phyloP scores from a whole-genome alignment of 2,329 filamentous ascomycete species.

The Cladosporium cucumerinum region DNA sequence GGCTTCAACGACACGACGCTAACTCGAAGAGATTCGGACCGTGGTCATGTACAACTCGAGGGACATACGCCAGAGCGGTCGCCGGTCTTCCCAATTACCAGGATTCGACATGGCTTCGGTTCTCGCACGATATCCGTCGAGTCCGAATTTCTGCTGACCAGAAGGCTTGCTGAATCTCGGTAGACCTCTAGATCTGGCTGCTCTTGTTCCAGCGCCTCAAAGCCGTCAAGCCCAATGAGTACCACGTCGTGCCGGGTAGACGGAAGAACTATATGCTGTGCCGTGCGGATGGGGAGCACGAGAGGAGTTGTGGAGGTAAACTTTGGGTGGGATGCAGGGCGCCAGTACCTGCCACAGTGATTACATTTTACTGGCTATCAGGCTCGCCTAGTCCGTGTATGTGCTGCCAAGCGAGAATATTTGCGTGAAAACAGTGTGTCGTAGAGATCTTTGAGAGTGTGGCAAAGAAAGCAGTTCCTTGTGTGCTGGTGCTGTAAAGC shows the following conservation, averaged over 20 bases:
- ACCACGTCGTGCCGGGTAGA: neutral
- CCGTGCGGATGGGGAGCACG: neutral
- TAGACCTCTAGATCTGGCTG: neutral
- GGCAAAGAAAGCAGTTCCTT: neutral
- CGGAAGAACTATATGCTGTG: conserved; percentile 1
- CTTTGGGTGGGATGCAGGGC: conserved; percentile 5
- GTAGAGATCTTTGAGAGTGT: neutral
- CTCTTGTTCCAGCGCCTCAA: neutral
- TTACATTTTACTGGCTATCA: neutral
- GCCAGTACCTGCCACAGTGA: neutral
- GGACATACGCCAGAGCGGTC: neutral
- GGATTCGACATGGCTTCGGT: neutral
- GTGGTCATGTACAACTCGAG: neutral
- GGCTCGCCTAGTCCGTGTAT: neutral
- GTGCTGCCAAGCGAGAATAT: neutral
- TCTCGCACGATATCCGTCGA: neutral
- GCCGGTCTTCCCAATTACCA: neutral
- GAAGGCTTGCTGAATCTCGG: neutral
- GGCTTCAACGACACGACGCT: neutral
- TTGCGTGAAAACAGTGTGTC: neutral
- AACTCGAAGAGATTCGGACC: neutral
- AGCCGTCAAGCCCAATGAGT: neutral
- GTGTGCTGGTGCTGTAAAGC: neutral
- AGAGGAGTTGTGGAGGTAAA: neutral
- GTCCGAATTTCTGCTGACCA: neutral